Percentiles rank a stretch among this genome's conserved stretches.
phyloP scores from a whole-genome alignment of 176 grass and related monocot genomes.

The Chloris gayana region DNA sequence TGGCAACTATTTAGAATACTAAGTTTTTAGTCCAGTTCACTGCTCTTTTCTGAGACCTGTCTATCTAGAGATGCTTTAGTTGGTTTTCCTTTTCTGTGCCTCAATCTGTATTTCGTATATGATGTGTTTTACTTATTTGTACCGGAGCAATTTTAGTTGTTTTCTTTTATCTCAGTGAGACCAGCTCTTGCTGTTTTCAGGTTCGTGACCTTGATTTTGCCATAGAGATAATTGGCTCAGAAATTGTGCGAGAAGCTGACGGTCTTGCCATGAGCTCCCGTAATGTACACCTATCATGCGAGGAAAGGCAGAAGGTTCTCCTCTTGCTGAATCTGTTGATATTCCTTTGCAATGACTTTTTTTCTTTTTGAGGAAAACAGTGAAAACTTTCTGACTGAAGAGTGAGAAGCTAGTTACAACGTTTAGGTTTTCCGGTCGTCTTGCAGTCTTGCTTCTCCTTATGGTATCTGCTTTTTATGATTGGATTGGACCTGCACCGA shows the following conservation, averaged over 20 bases:
- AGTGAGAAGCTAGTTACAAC: neutral
- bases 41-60: neutral
- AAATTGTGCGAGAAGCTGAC: constrained; percentile 89
- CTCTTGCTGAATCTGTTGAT: neutral
- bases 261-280: constrained; percentile 97
- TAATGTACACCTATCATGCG: constrained; percentile 65
- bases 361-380: too few relatives aligned
- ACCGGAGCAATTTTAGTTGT: neutral
- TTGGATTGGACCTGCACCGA: neutral
- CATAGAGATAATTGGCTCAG: constrained; percentile 80
- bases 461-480: neutral
- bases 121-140: neutral
- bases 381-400: neutral
- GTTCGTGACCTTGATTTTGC: constrained; percentile 87
- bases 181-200: constrained; percentile 47
- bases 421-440: neutral
- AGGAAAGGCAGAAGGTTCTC: constrained; percentile 74
- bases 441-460: neutral
- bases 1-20: neutral
- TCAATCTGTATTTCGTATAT: neutral
- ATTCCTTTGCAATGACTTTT: neutral
- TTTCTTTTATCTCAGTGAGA: constrained; percentile 14
- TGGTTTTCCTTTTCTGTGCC: constrained; percentile 16
- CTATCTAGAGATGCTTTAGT: neutral
- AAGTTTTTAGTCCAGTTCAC: neutral